These are phyloP conservation scores for Stellera chamaejasme DNA, from an alignment of 345 rosid genomes.

Conservation along the genomic window DNA sequence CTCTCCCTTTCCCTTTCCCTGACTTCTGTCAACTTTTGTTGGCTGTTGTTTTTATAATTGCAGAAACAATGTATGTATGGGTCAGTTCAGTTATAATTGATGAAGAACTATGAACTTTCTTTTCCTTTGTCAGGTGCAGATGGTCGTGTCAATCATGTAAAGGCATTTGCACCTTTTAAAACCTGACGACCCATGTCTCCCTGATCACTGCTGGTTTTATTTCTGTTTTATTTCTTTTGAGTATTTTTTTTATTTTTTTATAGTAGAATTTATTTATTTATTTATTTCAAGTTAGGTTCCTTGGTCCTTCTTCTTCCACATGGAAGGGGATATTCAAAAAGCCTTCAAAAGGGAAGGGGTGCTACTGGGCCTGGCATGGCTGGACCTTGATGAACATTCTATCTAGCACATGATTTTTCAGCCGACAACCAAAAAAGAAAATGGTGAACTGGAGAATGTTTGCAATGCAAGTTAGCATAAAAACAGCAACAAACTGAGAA, in stretches of 20 bases:
- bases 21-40: not conserved
- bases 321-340: not conserved
- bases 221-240: too few relatives aligned
- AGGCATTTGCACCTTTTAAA: slow-evolving; percentile 3
- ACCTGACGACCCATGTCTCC: too few relatives aligned
- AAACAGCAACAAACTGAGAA: slow-evolving; percentile 16
- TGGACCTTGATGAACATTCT: slow-evolving; percentile 12
- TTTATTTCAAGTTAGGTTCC: too few relatives aligned
- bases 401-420: slow-evolving; percentile 8
- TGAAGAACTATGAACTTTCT: slow-evolving; percentile 18
- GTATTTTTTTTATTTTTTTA: too few relatives aligned
- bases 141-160: slow-evolving; percentile 6
- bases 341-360: slow-evolving; percentile 5
- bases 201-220: too few relatives aligned
- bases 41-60: slow-evolving; percentile 2
- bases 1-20: too few relatives aligned
- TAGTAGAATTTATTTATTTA: too few relatives aligned
- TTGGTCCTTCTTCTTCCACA: too few relatives aligned
- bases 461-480: slow-evolving; percentile 20
- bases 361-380: not conserved
- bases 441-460: slow-evolving; percentile 18
- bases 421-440: slow-evolving; percentile 23
- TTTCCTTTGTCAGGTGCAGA: not conserved
- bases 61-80: slow-evolving; percentile 1
- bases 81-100: not conserved